Evolutionary conservation across 208 protist genomes (phyloP), one percentile per base, ranked within the genome.

Genomic region (Acanthamoeba triangularis): DNA sequence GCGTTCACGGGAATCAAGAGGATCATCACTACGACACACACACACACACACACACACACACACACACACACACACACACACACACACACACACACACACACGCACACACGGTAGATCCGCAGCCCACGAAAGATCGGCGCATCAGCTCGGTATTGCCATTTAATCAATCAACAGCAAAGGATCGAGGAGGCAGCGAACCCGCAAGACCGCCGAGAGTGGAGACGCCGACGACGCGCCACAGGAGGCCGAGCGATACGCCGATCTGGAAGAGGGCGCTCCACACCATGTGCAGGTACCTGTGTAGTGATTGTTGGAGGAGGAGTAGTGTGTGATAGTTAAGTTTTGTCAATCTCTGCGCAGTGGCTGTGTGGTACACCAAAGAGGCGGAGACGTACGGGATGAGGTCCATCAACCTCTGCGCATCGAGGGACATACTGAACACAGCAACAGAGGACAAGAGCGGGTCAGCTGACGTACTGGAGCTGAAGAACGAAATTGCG

Each of bases 231-330:
- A 85, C 44, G 30, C 35, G 44, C 54, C 90, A 97, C 0, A 97
- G 69, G 18, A 97, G 56, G 16, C 18, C 54, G 13, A 95, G 56
- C 1, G 72, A 91, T 0, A 95, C 74, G 10, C 44, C 78, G 52
- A 99, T 96, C 72, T 98, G 97, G 35, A 98, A 16, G 6, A 98
- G 96, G 11, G 97, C 92, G 10, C 95, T 96, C 94, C 97, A 97
- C 23, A 98, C 49, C 76, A 96, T 95, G 78, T 97, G 97, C 33
- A 99, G 94, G 72, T 98, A 47, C 41, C 41, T 47, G 41, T 47
- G 41, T 47, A 6, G 41, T 47, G 41, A 0, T 47, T n/a, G n/a
- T n/a, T n/a, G n/a, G n/a, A n/a, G n/a, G n/a, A 47, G 41, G 1
- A 41, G 37, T 41, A 41, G n/a, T 41, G 37, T 41, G 3, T 41